Conservation (phyloP, 2,329 filamentous ascomycete species). For the Endothia cerciana region DNA sequence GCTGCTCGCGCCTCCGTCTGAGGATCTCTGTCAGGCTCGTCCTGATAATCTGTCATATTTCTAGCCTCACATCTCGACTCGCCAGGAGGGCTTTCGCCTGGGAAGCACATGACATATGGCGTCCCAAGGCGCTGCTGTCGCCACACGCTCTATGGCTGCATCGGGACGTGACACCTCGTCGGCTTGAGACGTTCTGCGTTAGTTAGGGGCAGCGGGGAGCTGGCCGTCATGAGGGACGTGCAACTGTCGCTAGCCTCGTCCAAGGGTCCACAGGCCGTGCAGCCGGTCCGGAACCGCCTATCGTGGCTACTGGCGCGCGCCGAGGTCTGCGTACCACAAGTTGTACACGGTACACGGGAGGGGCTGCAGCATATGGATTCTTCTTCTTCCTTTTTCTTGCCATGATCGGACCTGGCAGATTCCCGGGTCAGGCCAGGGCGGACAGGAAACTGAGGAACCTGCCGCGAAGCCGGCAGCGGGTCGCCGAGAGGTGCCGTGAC, state of each 20-base stretch:
- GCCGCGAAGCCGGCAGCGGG: background rate
- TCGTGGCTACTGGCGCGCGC: constrained; percentile 7
- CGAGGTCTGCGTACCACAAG: background rate
- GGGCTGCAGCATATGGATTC: constrained; percentile 13
- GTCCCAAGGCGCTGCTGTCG: background rate
- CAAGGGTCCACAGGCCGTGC: constrained; percentile 18
- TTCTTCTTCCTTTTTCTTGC: background rate
- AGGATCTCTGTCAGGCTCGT: background rate
- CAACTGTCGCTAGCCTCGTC: constrained; percentile 13
- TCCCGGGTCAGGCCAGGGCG: background rate
- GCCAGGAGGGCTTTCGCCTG: background rate
- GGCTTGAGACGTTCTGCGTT: background rate
- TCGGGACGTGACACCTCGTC: background rate
- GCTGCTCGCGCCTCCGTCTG: background rate
- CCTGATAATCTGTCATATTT: background rate
- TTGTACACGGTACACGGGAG: constrained; percentile 4
- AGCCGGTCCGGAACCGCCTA: constrained; percentile 18
- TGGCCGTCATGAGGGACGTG: background rate
- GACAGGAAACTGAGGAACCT: background rate
- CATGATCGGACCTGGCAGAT: background rate
- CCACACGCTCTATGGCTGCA: background rate
- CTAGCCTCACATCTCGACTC: background rate
- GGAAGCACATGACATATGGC: background rate
- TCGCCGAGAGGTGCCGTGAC: background rate
- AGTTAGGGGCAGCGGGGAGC: background rate